phyloP scores from a whole-genome alignment of 2,329 filamentous ascomycete species.

The Plectosphaerella plurivora region DNA sequence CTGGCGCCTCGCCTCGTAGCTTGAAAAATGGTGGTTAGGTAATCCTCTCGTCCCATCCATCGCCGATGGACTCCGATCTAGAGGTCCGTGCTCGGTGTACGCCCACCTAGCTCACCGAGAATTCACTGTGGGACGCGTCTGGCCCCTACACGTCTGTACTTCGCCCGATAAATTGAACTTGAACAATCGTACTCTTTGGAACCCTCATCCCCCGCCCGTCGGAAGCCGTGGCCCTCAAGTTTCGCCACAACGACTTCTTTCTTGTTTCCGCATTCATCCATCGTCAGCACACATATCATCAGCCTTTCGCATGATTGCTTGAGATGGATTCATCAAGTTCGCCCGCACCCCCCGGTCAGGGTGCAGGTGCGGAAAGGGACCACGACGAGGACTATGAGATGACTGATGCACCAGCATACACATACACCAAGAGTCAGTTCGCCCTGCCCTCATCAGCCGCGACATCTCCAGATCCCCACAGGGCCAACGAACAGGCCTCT shows the following conservation, averaged over 20 bases:
- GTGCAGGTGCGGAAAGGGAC: conserved; percentile 2
- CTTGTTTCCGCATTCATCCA: not conserved
- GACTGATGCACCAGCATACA: conserved; percentile 4
- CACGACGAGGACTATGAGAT: conserved; percentile 7
- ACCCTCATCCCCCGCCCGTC: no score
- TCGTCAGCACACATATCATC: not conserved
- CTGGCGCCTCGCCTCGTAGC: not conserved
- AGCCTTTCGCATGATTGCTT: no score
- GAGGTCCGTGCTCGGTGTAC: no score
- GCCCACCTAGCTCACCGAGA: no score
- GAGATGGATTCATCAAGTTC: not conserved
- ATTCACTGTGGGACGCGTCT: not conserved
- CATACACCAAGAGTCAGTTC: not conserved
- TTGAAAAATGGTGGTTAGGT: not conserved
- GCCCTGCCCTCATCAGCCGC: conserved; percentile 11
- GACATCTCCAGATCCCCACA: conserved; percentile 9
- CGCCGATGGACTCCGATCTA: no score
- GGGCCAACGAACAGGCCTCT: conserved; percentile 8
- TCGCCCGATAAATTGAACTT: no score
- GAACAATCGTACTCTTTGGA: no score
- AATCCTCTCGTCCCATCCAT: no score
- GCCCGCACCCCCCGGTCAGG: not conserved
- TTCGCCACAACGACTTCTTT: not conserved
- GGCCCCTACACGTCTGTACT: no score
- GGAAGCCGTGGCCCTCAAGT: no score